Evolutionary conservation across 2,329 filamentous ascomycete genomes (phyloP).

Genomic region (Albophoma yamanashiensis): DNA sequence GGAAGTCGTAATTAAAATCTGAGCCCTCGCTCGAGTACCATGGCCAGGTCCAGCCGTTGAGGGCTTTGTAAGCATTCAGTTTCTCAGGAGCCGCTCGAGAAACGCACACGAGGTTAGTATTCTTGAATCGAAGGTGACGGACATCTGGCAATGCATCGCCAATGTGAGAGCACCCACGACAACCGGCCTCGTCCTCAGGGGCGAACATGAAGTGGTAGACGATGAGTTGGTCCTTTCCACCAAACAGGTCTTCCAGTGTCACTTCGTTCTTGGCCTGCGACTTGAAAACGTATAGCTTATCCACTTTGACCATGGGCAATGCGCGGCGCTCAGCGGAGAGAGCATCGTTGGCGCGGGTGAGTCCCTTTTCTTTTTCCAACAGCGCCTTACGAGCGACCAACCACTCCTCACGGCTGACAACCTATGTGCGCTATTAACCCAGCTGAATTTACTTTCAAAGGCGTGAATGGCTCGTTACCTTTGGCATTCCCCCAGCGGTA

Average conservation of each 20-base stretch:
- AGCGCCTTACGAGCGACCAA: conserved; percentile 19
- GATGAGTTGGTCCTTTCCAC: conserved; percentile 22
- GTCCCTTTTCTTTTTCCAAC: conserved; percentile 23
- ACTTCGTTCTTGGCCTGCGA: conserved; percentile 13
- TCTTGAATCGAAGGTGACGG: conserved; percentile 23
- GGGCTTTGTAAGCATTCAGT: conserved; percentile 22
- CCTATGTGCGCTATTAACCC: conserved; percentile 6
- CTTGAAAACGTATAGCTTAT: conserved; percentile 24
- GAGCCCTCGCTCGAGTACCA: conserved; percentile 25
- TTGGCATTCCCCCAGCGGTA: background rate
- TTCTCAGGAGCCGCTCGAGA: conserved; percentile 26
- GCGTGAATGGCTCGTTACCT: background rate
- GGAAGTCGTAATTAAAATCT: conserved; percentile 29
- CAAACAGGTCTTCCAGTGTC: conserved; percentile 20
- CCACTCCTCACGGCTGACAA: conserved; percentile 23
- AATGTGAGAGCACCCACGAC: conserved; percentile 25
- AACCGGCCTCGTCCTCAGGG: conserved; percentile 21
- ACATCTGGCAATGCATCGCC: conserved; percentile 27
- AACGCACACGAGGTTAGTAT: conserved; percentile 26
- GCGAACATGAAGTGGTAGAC: conserved; percentile 37
- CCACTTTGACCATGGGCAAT: conserved; percentile 28
- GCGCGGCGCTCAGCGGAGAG: conserved; percentile 19
- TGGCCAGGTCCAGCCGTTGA: conserved; percentile 28
- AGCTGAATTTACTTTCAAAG: too few species aligned
- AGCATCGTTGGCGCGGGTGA: conserved; percentile 15